Conservation (phyloP, 2,329 filamentous ascomycete species). For the Cordyceps cateniannulata region DNA sequence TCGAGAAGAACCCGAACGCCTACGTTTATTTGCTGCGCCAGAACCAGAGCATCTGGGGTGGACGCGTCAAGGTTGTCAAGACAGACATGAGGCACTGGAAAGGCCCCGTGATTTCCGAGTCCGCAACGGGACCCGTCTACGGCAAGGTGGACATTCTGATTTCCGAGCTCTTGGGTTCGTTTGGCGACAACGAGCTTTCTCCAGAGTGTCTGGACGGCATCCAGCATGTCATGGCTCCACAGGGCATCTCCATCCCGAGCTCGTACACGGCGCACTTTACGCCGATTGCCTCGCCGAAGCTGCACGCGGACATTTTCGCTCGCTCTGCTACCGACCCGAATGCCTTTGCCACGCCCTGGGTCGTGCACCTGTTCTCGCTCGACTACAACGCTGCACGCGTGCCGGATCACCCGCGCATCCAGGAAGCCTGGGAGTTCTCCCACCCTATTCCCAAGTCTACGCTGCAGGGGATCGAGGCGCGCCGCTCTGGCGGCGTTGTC, state of each 20-base stretch:
- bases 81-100: conserved; percentile 97
- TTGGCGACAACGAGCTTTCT: conserved; percentile 93
- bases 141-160: conserved; percentile 84
- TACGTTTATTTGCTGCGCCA: conserved; percentile 87
- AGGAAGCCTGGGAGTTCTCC: conserved; percentile 72
- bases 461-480: conserved; percentile 47
- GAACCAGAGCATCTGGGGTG: conserved; percentile 75
- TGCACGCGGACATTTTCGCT: conserved; percentile 72
- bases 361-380: conserved; percentile 84
- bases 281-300: conserved; percentile 81
- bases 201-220: conserved; percentile 96
- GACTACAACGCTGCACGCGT: conserved; percentile 71
- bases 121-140: conserved; percentile 39
- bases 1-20: conserved; percentile 98
- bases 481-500: conserved; percentile 57
- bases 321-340: conserved; percentile 56
- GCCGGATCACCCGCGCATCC: conserved; percentile 56
- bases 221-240: conserved; percentile 74
- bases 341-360: conserved; percentile 87
- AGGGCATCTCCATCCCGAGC: conserved; percentile 88
- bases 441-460: conserved; percentile 63
- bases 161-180: conserved; percentile 89
- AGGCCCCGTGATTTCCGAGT: conserved; percentile 56
- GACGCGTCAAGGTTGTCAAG: conserved; percentile 79
- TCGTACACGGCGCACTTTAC: conserved; percentile 91